These are phyloP conservation scores for Exobasidium cylindrosporum DNA, from an alignment of 1,284 basidiomycete genomes.

Conservation along the genomic window DNA sequence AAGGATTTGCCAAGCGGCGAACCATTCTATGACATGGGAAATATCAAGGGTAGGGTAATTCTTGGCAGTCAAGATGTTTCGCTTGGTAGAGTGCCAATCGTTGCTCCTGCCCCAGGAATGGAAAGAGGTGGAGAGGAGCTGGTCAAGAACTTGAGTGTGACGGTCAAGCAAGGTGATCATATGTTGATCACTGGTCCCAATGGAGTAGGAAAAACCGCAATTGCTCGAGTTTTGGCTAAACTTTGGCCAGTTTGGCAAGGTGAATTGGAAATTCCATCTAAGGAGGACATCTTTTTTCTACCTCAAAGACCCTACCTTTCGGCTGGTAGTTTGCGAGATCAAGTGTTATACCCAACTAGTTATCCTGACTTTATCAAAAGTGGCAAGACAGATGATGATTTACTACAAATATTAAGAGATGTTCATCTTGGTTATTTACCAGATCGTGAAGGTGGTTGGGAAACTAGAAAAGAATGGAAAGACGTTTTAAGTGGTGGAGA, in stretches of 20 bases:
- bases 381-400: conserved; percentile 74
- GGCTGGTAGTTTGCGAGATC: conserved; percentile 79
- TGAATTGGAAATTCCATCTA: conserved; percentile 41
- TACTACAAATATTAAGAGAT: conserved; percentile 70
- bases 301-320: conserved; percentile 91
- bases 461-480: conserved; percentile 81
- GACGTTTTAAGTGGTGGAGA: conserved; percentile 81
- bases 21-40: conserved; percentile 49
- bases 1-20: conserved; percentile 31
- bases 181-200: conserved; percentile 86
- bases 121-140: conserved; percentile 64
- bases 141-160: conserved; percentile 70
- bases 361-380: conserved; percentile 46
- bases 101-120: conserved; percentile 64
- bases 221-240: conserved; percentile 84
- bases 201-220: conserved; percentile 82
- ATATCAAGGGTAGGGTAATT: conserved; percentile 56
- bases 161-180: conserved; percentile 77
- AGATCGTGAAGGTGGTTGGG: conserved; percentile 95
- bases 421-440: conserved; percentile 86
- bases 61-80: conserved; percentile 26
- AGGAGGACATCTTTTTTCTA: conserved; percentile 72
- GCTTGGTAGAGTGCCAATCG: conserved; percentile 66
- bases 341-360: conserved; percentile 61
- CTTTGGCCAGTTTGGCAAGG: conserved; percentile 69